These are phyloP conservation scores for Plenodomus tracheiphilus DNA, from an alignment of 2,329 filamentous ascomycete genomes.

Conservation along the genomic window DNA sequence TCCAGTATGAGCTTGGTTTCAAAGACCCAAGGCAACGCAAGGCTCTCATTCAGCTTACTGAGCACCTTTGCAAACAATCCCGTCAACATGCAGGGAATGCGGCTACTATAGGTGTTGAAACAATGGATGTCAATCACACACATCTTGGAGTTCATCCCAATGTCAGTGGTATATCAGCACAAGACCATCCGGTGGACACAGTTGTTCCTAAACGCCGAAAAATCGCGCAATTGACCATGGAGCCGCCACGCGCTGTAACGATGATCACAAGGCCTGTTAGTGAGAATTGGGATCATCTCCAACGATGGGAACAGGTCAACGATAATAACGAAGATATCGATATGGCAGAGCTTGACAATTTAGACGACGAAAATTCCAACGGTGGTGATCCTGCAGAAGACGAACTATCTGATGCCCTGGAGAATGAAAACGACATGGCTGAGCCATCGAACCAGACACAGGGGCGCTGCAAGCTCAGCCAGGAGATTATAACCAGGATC, in stretches of 20 bases:
- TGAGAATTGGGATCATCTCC: constrained; percentile 32
- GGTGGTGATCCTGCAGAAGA: constrained; percentile 12
- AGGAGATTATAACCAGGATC: constrained; percentile 20
- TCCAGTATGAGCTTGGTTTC: constrained; percentile 56
- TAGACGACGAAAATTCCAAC: constrained; percentile 9
- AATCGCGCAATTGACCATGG: constrained; percentile 1
- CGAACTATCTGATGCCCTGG: not conserved
- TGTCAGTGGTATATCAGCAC: no score
- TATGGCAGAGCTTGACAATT: constrained; percentile 6
- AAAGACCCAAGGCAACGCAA: constrained; percentile 61
- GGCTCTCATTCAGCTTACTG: constrained; percentile 62
- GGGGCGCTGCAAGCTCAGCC: constrained; percentile 11
- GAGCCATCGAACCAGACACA: not conserved
- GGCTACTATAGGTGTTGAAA: constrained; percentile 2
- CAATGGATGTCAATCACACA: constrained; percentile 1
- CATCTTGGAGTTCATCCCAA: not conserved
- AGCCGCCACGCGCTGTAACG: not conserved
- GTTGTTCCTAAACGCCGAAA: constrained; percentile 8
- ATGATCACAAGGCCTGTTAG: not conserved
- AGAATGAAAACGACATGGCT: constrained; percentile 2
- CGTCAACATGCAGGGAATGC: no score
- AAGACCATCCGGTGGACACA: not conserved
- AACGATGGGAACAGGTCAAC: constrained; percentile 18
- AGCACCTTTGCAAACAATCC: constrained; percentile 52
- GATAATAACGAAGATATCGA: constrained; percentile 9